These are phyloP conservation scores for Quercus cerris DNA, from an alignment of 306 rosid species.

Conservation along the genomic window DNA sequence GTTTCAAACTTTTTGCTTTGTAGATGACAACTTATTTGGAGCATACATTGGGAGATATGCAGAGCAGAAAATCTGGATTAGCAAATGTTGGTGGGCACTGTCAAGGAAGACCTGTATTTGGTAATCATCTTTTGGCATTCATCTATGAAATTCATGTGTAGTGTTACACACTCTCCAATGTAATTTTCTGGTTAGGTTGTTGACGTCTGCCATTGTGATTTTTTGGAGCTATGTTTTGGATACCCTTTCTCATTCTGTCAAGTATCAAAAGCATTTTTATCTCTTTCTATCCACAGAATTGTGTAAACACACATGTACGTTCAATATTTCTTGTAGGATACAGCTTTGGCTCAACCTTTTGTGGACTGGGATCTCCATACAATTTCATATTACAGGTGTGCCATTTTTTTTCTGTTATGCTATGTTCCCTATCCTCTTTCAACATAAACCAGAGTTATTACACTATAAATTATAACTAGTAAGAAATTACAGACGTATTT, in stretches of 20 bases:
- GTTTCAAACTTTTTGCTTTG: conserved; percentile 17
- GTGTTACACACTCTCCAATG: not conserved
- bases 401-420: conserved; percentile 13
- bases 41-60: conserved; percentile 41
- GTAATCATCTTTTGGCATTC: conserved; percentile 22
- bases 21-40: conserved; percentile 67
- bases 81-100: conserved; percentile 20
- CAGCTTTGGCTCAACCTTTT: conserved; percentile 15
- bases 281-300: not conserved
- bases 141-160: not conserved
- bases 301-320: not conserved
- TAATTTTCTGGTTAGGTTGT: not conserved
- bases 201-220: not conserved
- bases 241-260: not conserved
- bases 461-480: not conserved
- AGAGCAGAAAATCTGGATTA: conserved; percentile 32
- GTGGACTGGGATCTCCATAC: conserved; percentile 42
- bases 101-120: conserved; percentile 44
- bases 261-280: not conserved
- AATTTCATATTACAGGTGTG: conserved; percentile 60
- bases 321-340: conserved; percentile 33
- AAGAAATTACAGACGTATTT: not conserved
- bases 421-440: not conserved
- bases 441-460: not conserved
- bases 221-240: not conserved